Conservation (phyloP, 345 rosid species). For the Cardamine occulta region DNA sequence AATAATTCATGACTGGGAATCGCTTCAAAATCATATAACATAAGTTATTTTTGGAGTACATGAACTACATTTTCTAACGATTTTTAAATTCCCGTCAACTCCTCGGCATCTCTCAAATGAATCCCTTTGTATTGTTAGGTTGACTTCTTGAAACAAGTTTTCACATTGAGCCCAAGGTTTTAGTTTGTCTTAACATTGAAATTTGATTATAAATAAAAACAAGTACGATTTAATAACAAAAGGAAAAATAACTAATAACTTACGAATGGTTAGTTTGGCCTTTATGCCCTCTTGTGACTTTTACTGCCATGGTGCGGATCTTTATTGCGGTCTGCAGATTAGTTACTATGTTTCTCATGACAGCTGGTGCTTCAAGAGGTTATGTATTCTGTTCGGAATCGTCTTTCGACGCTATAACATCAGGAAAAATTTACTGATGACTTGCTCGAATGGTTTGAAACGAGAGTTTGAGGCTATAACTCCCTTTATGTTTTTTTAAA, state of each 20-base stretch:
- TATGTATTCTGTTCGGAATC: too few relatives aligned
- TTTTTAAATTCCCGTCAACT: slow-evolving; percentile 24
- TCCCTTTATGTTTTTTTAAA: too few relatives aligned
- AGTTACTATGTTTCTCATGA: too few relatives aligned
- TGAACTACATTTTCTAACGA: slow-evolving; percentile 3
- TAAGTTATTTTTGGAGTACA: background rate
- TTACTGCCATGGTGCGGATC: too few relatives aligned
- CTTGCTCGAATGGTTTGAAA: too few relatives aligned
- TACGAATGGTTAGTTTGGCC: background rate
- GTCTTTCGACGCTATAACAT: too few relatives aligned
- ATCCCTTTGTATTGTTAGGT: slow-evolving; percentile 14
- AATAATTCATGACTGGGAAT: background rate
- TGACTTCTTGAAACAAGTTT: slow-evolving; percentile 34
- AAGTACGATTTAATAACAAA: background rate
- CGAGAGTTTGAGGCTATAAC: too few relatives aligned
- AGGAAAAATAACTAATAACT: slow-evolving; percentile 5
- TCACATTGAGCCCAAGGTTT: slow-evolving; percentile 35
- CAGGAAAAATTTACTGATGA: too few relatives aligned
- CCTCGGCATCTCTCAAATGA: slow-evolving; percentile 11
- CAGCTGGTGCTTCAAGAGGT: too few relatives aligned
- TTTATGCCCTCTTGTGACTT: too few relatives aligned
- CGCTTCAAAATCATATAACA: slow-evolving; percentile 9
- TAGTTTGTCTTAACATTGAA: background rate
- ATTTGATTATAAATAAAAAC: background rate
- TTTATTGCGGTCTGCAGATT: too few relatives aligned